Conservation (phyloP, 768 basidiomycete genomes). For the Suillus occidentalis region DNA sequence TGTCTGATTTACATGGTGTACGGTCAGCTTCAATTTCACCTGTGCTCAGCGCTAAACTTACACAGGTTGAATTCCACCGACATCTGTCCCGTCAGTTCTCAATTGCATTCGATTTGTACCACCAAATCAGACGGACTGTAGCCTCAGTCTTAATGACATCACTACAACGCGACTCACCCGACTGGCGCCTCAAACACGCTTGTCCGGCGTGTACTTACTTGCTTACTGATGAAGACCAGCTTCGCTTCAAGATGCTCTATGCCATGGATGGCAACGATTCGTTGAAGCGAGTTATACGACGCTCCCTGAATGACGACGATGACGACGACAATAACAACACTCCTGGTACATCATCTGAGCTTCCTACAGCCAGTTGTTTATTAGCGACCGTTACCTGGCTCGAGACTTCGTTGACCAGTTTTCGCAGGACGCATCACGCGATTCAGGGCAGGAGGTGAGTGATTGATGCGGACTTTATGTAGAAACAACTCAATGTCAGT, state of each 20-base stretch:
- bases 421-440: too few species aligned
- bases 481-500: constrained; percentile 11
- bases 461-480: too few species aligned
- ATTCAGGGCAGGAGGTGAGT: too few species aligned
- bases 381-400: not conserved
- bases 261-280: constrained; percentile 10
- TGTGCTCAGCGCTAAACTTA: not conserved
- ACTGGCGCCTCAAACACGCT: constrained; percentile 11
- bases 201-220: constrained; percentile 12
- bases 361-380: not conserved
- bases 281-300: too few species aligned
- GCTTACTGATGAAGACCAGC: not conserved
- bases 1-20: not conserved
- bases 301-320: too few species aligned
- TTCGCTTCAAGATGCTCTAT: constrained; percentile 12
- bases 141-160: constrained; percentile 11
- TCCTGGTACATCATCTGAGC: too few species aligned
- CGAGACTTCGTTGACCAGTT: constrained; percentile 9
- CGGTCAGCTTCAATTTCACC: not conserved
- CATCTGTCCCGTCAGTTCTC: constrained; percentile 23
- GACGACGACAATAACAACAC: too few species aligned
- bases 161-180: constrained; percentile 10
- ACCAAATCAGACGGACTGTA: constrained; percentile 21
- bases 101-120: constrained; percentile 26
- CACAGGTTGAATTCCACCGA: constrained; percentile 9